A percentile compares a stretch with the other conserved stretches of the same genome.
phyloP scores from a whole-genome alignment of 2,329 filamentous ascomycete species.

The Sporothrix brasiliensis region DNA sequence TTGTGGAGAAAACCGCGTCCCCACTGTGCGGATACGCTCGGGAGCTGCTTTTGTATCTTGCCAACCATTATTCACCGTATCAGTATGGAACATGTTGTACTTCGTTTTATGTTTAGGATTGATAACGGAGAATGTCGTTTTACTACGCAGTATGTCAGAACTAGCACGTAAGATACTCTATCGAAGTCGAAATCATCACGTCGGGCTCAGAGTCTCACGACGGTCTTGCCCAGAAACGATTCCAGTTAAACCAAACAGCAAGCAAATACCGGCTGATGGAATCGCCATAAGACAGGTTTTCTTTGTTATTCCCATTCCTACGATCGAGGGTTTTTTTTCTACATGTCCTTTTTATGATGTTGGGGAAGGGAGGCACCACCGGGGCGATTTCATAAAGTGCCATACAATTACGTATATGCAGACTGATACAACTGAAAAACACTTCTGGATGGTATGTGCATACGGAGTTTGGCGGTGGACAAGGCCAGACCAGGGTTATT shows the following conservation, averaged over 20 bases:
- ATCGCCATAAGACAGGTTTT: no score
- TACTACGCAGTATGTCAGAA: not conserved
- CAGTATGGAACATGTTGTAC: not conserved
- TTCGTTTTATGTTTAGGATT: not conserved
- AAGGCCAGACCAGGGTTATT: not conserved
- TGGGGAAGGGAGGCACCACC: no score
- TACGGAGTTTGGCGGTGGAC: slow-evolving; percentile 9
- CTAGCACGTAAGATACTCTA: no score
- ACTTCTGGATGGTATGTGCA: slow-evolving; percentile 20
- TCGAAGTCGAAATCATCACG: no score
- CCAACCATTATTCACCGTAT: not conserved
- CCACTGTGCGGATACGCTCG: slow-evolving; percentile 29
- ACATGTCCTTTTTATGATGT: no score
- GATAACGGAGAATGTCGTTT: not conserved
- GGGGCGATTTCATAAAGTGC: no score
- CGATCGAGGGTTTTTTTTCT: no score
- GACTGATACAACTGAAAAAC: not conserved
- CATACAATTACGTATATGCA: no score
- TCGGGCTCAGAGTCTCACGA: not conserved
- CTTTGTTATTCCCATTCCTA: no score
- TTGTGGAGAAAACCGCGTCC: not conserved
- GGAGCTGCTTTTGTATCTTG: not conserved
- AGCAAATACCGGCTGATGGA: not conserved
- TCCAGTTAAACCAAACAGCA: slow-evolving; percentile 21
- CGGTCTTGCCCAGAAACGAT: slow-evolving; percentile 23